Base-by-base conservation (phyloP, 1,139 yeast genomes). In the Ashbya aceris region DNA sequence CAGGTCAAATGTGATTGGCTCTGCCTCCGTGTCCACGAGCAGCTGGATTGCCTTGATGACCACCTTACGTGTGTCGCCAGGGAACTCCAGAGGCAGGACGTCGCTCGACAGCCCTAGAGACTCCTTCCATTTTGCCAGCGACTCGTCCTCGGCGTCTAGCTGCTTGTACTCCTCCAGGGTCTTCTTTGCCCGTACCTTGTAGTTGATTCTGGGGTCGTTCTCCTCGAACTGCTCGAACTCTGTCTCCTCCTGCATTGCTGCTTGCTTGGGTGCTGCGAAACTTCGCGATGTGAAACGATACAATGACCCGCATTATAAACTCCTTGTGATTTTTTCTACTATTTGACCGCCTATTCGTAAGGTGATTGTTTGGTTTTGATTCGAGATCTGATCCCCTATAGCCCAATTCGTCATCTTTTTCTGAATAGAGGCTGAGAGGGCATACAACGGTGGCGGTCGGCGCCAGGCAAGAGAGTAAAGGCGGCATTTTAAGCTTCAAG, bases 71-170 rank as follows among this genome's bases (percentile, higher is more conserved):
- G 69, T 69, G 60, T 87, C 96, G 26, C 80, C 83, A 3, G 85
- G 74, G 41, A 49, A 60, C 37, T 64, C 73, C 31, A 81, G 76
- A 1, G 91, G 86, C 46, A 80, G 69, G 7, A 68, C 59, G 31
- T 79, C 76, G 6, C 76, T 70, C 31, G 77, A 60, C 47, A 87
- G 69, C 1, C 97, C 97, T 33, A 89, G 69, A 1, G 95, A 83
- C 45, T 81, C 86, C 65, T 89, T 89, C 97, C 97, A 89, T 62
- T 84, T 85, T 50, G 83, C 85, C 52, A 89, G 70, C 34, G 94
- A 82, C 64, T 85, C 96, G 60, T 87, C 97, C 53, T 86, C 85
- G 7, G 93, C 93, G 60, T 87, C 97, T 52, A 87, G 65, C 48
- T 79, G 74, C 47, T 83, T 76, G 64, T 87, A 87, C 61, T 87